These are phyloP conservation scores for Colletotrichum sp. DNA, from an alignment of 2,329 filamentous ascomycete species.

Conservation along the genomic window DNA sequence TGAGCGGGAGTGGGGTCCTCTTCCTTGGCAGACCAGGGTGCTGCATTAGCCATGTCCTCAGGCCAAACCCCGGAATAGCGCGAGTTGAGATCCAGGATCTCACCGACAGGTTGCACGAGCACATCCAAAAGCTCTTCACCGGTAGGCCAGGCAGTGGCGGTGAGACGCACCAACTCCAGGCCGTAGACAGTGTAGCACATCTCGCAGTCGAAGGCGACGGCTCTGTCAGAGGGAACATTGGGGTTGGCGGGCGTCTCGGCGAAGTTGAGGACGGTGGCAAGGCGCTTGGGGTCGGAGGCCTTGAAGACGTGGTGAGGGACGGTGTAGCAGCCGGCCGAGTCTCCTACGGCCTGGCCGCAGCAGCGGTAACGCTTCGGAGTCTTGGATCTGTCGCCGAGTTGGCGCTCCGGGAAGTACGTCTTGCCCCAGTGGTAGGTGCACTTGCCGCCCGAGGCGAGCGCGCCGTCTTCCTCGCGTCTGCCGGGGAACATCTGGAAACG, in stretches of 20 bases:
- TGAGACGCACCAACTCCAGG: slow-evolving; percentile 87
- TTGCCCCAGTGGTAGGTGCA: slow-evolving; percentile 86
- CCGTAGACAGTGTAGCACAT: slow-evolving; percentile 95
- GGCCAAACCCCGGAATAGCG: slow-evolving; percentile 87
- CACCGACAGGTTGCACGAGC: slow-evolving; percentile 82
- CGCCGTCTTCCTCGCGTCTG: slow-evolving; percentile 75
- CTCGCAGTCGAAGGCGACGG: slow-evolving; percentile 92
- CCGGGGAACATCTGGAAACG: slow-evolving; percentile 94
- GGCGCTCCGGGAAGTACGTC: slow-evolving; percentile 61
- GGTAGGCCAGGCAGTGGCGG: slow-evolving; percentile 85
- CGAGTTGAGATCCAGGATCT: slow-evolving; percentile 89
- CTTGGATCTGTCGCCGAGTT: slow-evolving; percentile 60
- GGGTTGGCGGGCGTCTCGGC: slow-evolving; percentile 74
- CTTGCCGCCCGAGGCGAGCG: slow-evolving; percentile 75
- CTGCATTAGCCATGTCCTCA: slow-evolving; percentile 75
- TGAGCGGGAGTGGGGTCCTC: slow-evolving; percentile 19
- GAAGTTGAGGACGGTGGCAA: slow-evolving; percentile 83
- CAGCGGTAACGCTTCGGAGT: slow-evolving; percentile 74
- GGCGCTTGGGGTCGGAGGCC: slow-evolving; percentile 73
- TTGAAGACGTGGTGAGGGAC: slow-evolving; percentile 86
- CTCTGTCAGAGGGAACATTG: slow-evolving; percentile 54
- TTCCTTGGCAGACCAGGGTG: slow-evolving; percentile 51
- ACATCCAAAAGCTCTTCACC: slow-evolving; percentile 80
- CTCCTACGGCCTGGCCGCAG: slow-evolving; percentile 77
- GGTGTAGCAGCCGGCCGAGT: slow-evolving; percentile 75